Evolutionary conservation across 768 basidiomycete species (phyloP).

Genomic region (Russula abietina): DNA sequence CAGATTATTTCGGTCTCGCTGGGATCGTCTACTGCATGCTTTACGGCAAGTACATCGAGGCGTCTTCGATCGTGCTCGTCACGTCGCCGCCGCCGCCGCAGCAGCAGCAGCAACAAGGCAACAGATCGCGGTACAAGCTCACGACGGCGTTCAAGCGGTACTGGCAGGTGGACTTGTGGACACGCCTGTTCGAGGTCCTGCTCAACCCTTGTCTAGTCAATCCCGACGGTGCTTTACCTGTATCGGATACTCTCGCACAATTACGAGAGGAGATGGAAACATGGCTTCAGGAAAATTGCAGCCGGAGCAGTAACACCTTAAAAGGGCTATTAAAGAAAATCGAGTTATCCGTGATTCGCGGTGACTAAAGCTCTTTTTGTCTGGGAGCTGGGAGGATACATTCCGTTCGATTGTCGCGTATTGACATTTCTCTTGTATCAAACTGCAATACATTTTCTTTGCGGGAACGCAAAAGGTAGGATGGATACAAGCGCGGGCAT

Average conservation of each 20-base stretch:
- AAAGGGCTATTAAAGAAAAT: slow-evolving; percentile 82
- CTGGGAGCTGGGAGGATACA: neutral
- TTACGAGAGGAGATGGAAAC: slow-evolving; percentile 77
- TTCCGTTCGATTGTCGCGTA: neutral
- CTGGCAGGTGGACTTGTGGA: slow-evolving; percentile 91
- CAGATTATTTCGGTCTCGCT: slow-evolving; percentile 95
- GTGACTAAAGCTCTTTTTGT: slow-evolving; percentile 23
- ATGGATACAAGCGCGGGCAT: slow-evolving; percentile 6
- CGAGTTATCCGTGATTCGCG: slow-evolving; percentile 45
- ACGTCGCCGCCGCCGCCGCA: slow-evolving; percentile 30
- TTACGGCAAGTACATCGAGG: slow-evolving; percentile 93
- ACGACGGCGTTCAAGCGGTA: slow-evolving; percentile 83
- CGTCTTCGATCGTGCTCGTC: slow-evolving; percentile 44
- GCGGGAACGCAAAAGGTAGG: neutral
- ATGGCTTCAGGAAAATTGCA: slow-evolving; percentile 84
- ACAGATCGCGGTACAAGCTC: slow-evolving; percentile 47
- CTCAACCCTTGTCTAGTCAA: slow-evolving; percentile 72
- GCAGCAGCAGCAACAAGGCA: neutral
- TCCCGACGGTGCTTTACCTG: slow-evolving; percentile 56
- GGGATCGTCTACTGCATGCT: slow-evolving; percentile 94
- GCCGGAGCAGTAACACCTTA: slow-evolving; percentile 72
- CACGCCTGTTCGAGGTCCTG: slow-evolving; percentile 70
- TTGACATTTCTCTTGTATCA: neutral
- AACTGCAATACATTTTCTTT: slow-evolving; percentile 7
- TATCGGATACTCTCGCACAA: slow-evolving; percentile 57